Conservation (phyloP, 305 asterid genomes). For the Coffea humblotiana region DNA sequence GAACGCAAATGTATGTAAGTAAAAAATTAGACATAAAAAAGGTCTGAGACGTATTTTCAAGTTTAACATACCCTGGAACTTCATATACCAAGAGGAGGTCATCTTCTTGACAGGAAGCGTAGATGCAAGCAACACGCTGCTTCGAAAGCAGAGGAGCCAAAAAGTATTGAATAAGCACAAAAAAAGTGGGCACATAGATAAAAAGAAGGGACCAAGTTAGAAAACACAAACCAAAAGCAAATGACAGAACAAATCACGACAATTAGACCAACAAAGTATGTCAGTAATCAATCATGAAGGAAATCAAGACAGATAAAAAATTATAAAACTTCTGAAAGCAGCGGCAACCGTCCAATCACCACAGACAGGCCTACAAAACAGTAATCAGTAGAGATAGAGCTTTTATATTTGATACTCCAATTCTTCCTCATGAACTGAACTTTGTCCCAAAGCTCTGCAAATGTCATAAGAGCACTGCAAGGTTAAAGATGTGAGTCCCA, state of each 20-base stretch:
- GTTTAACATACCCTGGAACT: slow-evolving; percentile 46
- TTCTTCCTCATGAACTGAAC: slow-evolving; percentile 39
- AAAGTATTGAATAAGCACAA: slow-evolving; percentile 32
- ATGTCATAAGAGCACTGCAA: slow-evolving; percentile 82
- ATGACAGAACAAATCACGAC: slow-evolving; percentile 21
- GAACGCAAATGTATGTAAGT: slow-evolving; percentile 27
- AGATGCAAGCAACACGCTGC: slow-evolving; percentile 48
- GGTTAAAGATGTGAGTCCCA: slow-evolving; percentile 96
- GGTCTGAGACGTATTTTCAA: slow-evolving; percentile 15
- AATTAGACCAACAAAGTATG: slow-evolving; percentile 36
- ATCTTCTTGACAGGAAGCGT: slow-evolving; percentile 40
- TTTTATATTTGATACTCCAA: slow-evolving; percentile 34
- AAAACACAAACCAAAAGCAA: slow-evolving; percentile 19
- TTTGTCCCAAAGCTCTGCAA: slow-evolving; percentile 69
- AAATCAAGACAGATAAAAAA: slow-evolving; percentile 28
- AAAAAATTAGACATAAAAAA: slow-evolving; percentile 23
- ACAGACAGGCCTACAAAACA: slow-evolving; percentile 48
- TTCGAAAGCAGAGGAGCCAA: slow-evolving; percentile 38
- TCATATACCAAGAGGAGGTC: slow-evolving; percentile 29
- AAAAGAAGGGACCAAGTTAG: slow-evolving; percentile 30
- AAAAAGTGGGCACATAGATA: slow-evolving; percentile 18
- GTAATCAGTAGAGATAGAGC: slow-evolving; percentile 37
- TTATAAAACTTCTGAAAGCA: slow-evolving; percentile 36
- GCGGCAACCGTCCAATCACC: slow-evolving; percentile 41
- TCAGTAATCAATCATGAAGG: slow-evolving; percentile 39